Percentiles rank a stretch among this genome's conserved stretches.
These are phyloP conservation scores for Lasiosphaeriaceae sp. DNA, from an alignment of 495 filamentous ascomycete species.

Conservation along the genomic window DNA sequence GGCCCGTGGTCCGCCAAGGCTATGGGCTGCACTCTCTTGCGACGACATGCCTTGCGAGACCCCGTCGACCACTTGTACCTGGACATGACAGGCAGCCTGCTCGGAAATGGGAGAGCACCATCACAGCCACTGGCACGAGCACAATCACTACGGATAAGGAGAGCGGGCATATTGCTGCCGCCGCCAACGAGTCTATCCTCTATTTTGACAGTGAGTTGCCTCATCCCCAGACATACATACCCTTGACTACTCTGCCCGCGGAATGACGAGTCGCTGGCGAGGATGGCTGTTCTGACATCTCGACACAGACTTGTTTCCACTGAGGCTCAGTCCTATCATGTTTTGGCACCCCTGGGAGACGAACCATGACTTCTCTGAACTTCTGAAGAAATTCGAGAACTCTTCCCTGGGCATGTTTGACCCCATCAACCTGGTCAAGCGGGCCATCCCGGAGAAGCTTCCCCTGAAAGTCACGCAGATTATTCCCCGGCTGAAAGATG, in stretches of 20 bases:
- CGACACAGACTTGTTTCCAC: conserved; percentile 72
- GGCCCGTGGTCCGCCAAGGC: conserved; percentile 11
- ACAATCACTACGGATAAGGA: conserved; percentile 45
- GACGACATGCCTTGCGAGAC: conserved; percentile 2
- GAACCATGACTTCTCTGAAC: conserved; percentile 51
- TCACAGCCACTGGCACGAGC: neutral
- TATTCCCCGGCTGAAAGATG: conserved; percentile 80
- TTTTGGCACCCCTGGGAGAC: conserved; percentile 54
- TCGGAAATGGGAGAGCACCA: conserved; percentile 33
- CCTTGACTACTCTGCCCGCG: no score
- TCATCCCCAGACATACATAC: neutral
- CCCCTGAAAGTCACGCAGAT: conserved; percentile 73
- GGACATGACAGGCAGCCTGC: neutral
- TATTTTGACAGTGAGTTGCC: conserved; percentile 78
- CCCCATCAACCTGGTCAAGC: conserved; percentile 58
- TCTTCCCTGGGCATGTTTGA: conserved; percentile 56
- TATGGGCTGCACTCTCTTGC: neutral
- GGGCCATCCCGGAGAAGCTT: conserved; percentile 54
- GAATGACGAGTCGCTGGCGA: no score
- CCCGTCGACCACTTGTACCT: neutral
- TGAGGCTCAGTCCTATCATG: conserved; percentile 66
- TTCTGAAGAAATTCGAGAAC: conserved; percentile 62
- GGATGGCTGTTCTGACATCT: neutral
- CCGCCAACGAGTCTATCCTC: conserved; percentile 70
- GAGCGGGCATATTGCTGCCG: conserved; percentile 71